Percentiles rank a stretch among this genome's conserved stretches.
Evolutionary conservation across 192 early-diverging fungal genomes (phyloP).

Genomic region (Gorgonomyces haynaldii): DNA sequence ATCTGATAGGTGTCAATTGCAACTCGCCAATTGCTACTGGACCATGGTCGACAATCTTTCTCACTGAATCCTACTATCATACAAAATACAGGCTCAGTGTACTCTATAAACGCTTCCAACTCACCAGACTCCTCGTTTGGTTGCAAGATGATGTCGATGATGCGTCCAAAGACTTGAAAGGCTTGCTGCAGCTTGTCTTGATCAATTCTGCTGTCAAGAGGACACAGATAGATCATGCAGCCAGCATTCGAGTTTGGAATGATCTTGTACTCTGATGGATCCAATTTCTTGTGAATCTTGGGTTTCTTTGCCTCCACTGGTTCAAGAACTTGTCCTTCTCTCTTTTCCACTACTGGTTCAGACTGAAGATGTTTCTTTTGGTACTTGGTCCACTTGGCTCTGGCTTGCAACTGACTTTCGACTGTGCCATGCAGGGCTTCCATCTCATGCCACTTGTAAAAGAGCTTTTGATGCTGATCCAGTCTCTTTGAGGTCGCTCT

Average conservation of each 20-base stretch:
- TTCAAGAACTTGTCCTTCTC: too few relatives aligned
- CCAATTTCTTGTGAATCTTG: too few relatives aligned
- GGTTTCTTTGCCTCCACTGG: too few relatives aligned
- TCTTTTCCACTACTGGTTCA: too few relatives aligned
- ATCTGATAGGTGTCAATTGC: neutral
- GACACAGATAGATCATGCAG: slow-evolving; percentile 12
- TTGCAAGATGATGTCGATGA: slow-evolving; percentile 31
- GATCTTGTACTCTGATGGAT: neutral
- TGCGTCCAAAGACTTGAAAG: slow-evolving; percentile 16
- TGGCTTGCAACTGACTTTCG: too few relatives aligned
- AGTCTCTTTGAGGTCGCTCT: too few relatives aligned
- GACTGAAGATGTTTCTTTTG: too few relatives aligned
- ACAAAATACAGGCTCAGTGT: slow-evolving; percentile 12
- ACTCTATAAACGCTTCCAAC: slow-evolving; percentile 35
- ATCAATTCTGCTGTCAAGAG: slow-evolving; percentile 8
- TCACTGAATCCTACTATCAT: slow-evolving; percentile 1
- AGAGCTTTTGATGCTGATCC: too few relatives aligned
- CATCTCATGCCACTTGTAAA: too few relatives aligned
- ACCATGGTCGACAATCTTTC: neutral
- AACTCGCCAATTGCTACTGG: neutral
- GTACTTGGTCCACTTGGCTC: too few relatives aligned
- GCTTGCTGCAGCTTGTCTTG: slow-evolving; percentile 8
- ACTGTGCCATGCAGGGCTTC: too few relatives aligned
- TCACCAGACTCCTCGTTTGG: slow-evolving; percentile 24
- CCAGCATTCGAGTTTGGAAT: slow-evolving; percentile 18